Base-by-base conservation (phyloP, 805 yeast species). In the Candida pseudofarinosa region DNA sequence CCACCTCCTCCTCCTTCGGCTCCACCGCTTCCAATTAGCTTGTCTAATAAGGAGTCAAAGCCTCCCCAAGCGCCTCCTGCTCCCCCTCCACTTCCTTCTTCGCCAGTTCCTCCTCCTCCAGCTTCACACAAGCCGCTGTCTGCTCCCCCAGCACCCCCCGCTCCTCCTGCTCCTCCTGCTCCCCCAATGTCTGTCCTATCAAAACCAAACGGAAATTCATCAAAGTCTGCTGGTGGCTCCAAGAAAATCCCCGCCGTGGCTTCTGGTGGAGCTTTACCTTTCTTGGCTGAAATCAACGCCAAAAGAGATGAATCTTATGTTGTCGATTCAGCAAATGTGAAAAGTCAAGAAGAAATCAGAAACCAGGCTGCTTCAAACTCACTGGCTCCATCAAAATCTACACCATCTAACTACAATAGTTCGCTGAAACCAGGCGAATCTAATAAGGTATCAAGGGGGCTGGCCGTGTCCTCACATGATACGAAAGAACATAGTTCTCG, bases 281-380 rank as follows among this genome's bases (percentile, higher is more conserved):
- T 80, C 51, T 65, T 80, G 38, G 80, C 80, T 0, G 77, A 79
- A 45, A 80, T 80, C 38, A 77, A 79, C 46, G 70, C 74, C 33
- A 77, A 74, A 54, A 66, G 84, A 56, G 69, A 74, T 47, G 80
- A 80, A 16, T 45, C 72, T 0, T 55, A 66, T 54, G 81, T 77
- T 12, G 67, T 79, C n/a, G 79, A 71, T 41, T 55, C 61, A 3
- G 48, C n/a, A 38, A 45, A 40, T 47, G 42, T 63, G 15, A 32
- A 32, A 14, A 14, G 14, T 32, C 34, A 32, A 32, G 17, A 32
- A 8, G 15, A n/a, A 7, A 15, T 13, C 7, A 32, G 17, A 14
- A n/a, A n/a, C 13, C 34, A 32, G 34, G 17, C 17, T 8, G 34
- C 17, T n/a, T 32, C 34, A n/a, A 7, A 32, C 6, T 7, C 34